Evolutionary conservation across 2,329 filamentous ascomycete species (phyloP), one percentile per base, ranked within the genome.

Genomic region (Nannizzia gypsea): DNA sequence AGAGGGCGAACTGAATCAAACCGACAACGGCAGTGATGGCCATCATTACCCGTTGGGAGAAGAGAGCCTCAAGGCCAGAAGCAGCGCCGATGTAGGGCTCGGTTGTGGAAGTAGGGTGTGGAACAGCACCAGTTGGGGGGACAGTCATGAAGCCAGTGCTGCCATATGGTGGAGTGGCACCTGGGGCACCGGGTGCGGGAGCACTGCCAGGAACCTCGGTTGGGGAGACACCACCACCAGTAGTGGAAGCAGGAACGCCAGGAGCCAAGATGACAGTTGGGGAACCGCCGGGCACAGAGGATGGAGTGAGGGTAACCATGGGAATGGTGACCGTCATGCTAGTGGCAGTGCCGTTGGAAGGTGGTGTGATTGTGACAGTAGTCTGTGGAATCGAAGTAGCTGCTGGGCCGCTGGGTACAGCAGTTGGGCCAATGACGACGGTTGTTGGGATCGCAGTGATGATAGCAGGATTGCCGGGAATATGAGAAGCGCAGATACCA

Each of bases 401-500:
- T 40, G 56, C n/a, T 34, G 24, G 62, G 28, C 68, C 67, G 20
- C 66, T 70, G 34, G 67, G 63, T 38, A 81, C 72, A 15, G 74
- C 72, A 3, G 54, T 31, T 36, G 59, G 52, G 28, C 71, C 70
- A n/a, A 80, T 72, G 5, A 76, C 78, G 73, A 86, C 81, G 59
- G 79, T 80, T 42, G 80, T 78, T 24, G 87, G 83, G 66, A 89
- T 84, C 64, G 82, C 84, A 56, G 88, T 95, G 69, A 89, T 83
- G 68, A 97, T 88, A 64, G 81, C 88, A n/a, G 91, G 90, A 82
- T 96, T 96, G 71, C 81, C 67, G 15, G 81, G 78, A 38, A 89
- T 81, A 74, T 86, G 86, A 58, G 81, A 76, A 61, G 88, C 90
- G 78, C 92, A 97, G 76, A 97, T 89, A 72, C 91, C 91, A 74